Conservation (phyloP, 441 rosid species). For the Euphorbia corollata region DNA sequence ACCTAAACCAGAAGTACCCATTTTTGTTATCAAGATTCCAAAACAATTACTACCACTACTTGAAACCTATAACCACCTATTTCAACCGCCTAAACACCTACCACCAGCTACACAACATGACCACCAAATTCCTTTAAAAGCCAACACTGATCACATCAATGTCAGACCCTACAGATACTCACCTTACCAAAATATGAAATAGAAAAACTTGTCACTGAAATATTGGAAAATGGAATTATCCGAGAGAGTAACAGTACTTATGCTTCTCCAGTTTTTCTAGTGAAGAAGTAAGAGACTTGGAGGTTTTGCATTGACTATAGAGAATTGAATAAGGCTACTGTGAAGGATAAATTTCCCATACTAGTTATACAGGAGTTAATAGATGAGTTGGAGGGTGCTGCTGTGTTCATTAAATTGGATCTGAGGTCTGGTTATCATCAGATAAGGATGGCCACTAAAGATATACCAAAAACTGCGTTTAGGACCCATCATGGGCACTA, state of each 20-base stretch:
- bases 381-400: background rate
- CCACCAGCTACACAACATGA: background rate
- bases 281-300: background rate
- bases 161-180: background rate
- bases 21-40: background rate
- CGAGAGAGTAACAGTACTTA: background rate
- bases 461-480: background rate
- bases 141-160: background rate
- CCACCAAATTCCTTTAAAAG: background rate
- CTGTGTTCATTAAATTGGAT: background rate
- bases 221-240: background rate
- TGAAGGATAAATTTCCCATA: background rate
- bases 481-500: background rate
- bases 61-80: background rate
- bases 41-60: background rate
- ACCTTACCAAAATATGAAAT: background rate
- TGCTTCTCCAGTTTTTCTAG: background rate
- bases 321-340: background rate
- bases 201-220: background rate
- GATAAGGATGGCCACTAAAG: background rate
- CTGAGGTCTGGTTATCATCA: background rate
- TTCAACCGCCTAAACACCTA: background rate
- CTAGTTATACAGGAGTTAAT: background rate
- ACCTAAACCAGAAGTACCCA: no score
- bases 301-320: background rate